Percentiles rank a stretch among this genome's conserved stretches.
These are phyloP conservation scores for Penicillium vulpinum DNA, from an alignment of 2,329 filamentous ascomycete species.

Conservation along the genomic window DNA sequence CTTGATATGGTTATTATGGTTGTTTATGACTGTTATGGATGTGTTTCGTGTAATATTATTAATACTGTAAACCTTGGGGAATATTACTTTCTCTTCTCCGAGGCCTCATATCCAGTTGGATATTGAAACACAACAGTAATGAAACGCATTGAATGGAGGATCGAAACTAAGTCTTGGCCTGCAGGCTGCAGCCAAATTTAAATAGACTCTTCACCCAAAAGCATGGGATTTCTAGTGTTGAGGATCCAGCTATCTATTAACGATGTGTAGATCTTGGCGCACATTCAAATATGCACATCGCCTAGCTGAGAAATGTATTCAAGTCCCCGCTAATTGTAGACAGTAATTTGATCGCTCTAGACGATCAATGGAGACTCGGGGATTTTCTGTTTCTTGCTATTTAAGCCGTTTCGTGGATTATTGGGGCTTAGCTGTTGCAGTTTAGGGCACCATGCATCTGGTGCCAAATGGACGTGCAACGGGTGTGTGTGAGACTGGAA, in stretches of 20 bases:
- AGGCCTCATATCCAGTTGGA: not conserved
- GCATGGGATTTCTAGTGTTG: not conserved
- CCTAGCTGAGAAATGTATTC: conserved; percentile 4
- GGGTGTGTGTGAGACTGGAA: conserved; percentile 17
- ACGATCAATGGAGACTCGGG: conserved; percentile 2
- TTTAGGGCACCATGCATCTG: conserved; percentile 28
- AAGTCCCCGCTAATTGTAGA: not conserved
- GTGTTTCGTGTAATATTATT: conserved; percentile 7
- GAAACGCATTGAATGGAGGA: not conserved
- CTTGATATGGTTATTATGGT: not conserved
- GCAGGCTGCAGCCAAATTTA: conserved; percentile 4
- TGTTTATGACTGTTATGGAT: not conserved
- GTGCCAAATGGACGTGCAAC: conserved; percentile 28
- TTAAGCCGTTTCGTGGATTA: conserved; percentile 28
- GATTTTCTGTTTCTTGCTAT: not conserved
- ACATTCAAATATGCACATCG: conserved; percentile 8
- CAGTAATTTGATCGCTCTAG: not conserved
- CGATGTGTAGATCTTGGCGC: conserved; percentile 6
- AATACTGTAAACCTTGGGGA: not conserved
- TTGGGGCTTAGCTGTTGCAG: conserved; percentile 36
- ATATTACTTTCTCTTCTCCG: not conserved
- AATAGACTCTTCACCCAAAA: conserved; percentile 10
- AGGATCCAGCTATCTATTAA: not conserved
- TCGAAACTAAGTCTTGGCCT: conserved; percentile 7
- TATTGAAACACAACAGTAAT: not conserved